phyloP scores from a whole-genome alignment of 306 rosid species.

The Medicago lupulina region DNA sequence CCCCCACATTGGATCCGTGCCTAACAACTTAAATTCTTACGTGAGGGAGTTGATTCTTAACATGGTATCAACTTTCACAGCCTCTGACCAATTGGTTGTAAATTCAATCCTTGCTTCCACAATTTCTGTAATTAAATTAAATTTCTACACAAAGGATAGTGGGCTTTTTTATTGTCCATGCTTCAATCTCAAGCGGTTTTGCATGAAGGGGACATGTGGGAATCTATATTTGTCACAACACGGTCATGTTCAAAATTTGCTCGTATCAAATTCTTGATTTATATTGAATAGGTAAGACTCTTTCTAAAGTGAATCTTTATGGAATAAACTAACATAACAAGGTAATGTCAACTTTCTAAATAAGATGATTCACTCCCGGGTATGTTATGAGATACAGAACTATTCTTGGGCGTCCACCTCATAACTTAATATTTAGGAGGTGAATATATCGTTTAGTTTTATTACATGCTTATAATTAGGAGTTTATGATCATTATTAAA shows the following conservation, averaged over 20 bases:
- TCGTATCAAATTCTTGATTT: background rate
- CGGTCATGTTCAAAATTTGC: slow-evolving; percentile 11
- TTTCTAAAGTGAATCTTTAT: slow-evolving; percentile 4
- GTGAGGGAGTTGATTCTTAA: too few relatives aligned
- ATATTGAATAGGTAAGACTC: slow-evolving; percentile 11
- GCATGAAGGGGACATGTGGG: slow-evolving; percentile 16
- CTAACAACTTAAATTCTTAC: too few relatives aligned
- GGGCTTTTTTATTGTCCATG: slow-evolving; percentile 17
- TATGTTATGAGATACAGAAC: slow-evolving; percentile 22
- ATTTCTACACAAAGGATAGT: slow-evolving; percentile 13
- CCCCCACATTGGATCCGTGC: too few relatives aligned
- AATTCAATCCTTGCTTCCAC: slow-evolving; percentile 3
- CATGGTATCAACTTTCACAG: background rate
- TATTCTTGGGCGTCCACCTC: slow-evolving; percentile 10
- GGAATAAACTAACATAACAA: background rate
- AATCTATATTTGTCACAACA: background rate
- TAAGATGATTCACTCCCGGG: slow-evolving; percentile 1
- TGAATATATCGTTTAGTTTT: slow-evolving; percentile 29
- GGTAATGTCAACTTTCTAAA: background rate
- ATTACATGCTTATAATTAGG: slow-evolving; percentile 14
- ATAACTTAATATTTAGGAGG: slow-evolving; percentile 11
- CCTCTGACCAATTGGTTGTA: slow-evolving; percentile 22
- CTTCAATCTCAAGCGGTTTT: slow-evolving; percentile 11
- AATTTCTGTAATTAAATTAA: slow-evolving; percentile 18
- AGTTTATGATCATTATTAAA: slow-evolving; percentile 9